Evolutionary conservation across 2,329 filamentous ascomycete genomes (phyloP), one percentile per base, ranked within the genome.

Genomic region (Fusarium globosum): DNA sequence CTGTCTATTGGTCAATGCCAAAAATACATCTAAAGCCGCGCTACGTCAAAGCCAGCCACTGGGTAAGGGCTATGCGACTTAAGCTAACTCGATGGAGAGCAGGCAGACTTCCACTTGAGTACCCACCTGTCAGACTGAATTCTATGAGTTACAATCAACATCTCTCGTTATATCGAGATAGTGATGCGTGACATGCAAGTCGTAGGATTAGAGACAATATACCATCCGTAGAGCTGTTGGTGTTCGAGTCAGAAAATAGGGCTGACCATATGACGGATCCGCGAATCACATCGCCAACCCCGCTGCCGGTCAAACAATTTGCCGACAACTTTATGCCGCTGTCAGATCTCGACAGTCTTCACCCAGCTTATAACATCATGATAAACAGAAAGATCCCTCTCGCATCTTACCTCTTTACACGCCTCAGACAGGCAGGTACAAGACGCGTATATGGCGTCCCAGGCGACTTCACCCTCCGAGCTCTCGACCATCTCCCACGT

Each of bases 371-470:
- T 4, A 16, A 1, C 21, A 64, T 11, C 6, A 69, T 69, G 67
- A 49, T 26, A 14, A 46, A 28, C 9, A 26, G n/a, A 21, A 69
- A 43, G 10, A 55, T 65, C 1, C 30, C 65, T 4, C 9, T 69
- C 3, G 59, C 65, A 12, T 59, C 45, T 2, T 70, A 70, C 16
- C 33, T 69, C 2, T 69, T 65, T 9, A 59, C 48, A 2, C 65
- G 68, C 7, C 53, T 71, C 1, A 45, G 18, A 7, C 68, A 71
- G 3, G n/a, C 42, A 1, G 69, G 68, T 0, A 68, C 68, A 1
- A 61, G 38, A 18, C 68, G 65, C 4, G 21, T 69, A 0, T 69
- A 69, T 30, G 69, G 69, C 9, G 69, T 71, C 2, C 69, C 69
- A 2, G 69, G 69, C 2, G 69, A 71, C 15, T 71, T 68, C n/a